Base-by-base conservation (phyloP, 495 filamentous ascomycete genomes). In the Penicillium salamii region DNA sequence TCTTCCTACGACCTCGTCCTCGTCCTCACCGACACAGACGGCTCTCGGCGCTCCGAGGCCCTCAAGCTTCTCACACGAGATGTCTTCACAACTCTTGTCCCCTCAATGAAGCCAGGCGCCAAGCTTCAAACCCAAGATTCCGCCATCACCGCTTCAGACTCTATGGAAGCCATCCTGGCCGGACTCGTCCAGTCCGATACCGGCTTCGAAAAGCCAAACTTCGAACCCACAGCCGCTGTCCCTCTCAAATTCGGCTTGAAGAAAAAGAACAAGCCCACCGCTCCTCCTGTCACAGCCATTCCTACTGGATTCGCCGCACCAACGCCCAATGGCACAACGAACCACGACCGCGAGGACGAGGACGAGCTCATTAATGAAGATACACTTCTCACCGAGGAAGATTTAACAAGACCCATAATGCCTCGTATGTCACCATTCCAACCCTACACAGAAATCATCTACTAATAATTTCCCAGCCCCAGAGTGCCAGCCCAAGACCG, bases 321-420 rank as follows among this genome's bases (percentile, higher is more conserved):
- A 34, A 71, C 66, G 42, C 52, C 57, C 18, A 52, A 68, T 15
- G 61, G 54, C 2, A 14, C 23, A 9, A 48, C 28, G 17, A 39
- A 80, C 41, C 31, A 48, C 35, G 46, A 81, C 35, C 37, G 29
- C 46, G 53, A 86, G 42, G 78, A 84, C 24, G 84, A 88, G 46
- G 87, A 90, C 52, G 90, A 92, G 37, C 67, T 96, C 32, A 90
- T 98, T 57, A 89, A 97, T 64, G 93, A 97, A 68, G 86, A 96
- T 60, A 81, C 80, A 7, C 76, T 98, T 6, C 71, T 98, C 32
- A 85, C 84, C 3, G 91, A 89, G 44, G 90, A 90, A 34, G 90
- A 97, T 61, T 66, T 91, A 53, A 81, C 78, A 34, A 71, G 80
- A 56, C 85, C 86, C 7, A 76, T 91, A 26, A 76, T 84, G 46